Percentiles rank a stretch among this genome's conserved stretches.
phyloP scores from a whole-genome alignment of 495 filamentous ascomycete species.

The Podospora tetraspora region DNA sequence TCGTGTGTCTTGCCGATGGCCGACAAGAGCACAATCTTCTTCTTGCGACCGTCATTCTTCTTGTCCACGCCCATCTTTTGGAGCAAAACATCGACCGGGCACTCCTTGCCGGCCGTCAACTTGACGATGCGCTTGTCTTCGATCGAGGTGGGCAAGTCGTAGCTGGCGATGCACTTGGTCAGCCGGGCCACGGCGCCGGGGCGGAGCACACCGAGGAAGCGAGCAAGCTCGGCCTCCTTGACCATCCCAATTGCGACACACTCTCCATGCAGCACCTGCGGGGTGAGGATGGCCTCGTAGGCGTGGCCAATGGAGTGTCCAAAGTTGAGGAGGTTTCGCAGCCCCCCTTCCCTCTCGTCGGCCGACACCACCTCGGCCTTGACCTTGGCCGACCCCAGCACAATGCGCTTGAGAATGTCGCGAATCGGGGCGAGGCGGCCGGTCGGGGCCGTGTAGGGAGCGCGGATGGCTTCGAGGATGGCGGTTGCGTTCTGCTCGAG shows the following conservation, averaged over 20 bases:
- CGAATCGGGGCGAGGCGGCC: conserved; percentile 63
- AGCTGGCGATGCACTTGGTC: conserved; percentile 87
- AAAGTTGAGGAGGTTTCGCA: conserved; percentile 94
- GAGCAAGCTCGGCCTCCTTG: conserved; percentile 88
- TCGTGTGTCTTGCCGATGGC: conserved; percentile 86
- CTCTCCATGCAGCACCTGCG: conserved; percentile 92
- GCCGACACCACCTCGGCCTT: conserved; percentile 91
- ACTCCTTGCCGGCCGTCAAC: conserved; percentile 80
- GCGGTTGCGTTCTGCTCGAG: conserved; percentile 73
- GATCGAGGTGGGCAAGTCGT: conserved; percentile 81
- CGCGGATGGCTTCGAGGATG: conserved; percentile 66
- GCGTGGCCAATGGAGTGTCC: conserved; percentile 98
- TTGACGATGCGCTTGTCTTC: conserved; percentile 79
- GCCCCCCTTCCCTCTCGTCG: conserved; percentile 90
- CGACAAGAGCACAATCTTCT: conserved; percentile 93
- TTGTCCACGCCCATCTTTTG: conserved; percentile 96
- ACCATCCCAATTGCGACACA: conserved; percentile 97
- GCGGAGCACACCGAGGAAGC: conserved; percentile 81
- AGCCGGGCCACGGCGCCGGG: conserved; percentile 84
- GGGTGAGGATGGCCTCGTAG: conserved; percentile 90
- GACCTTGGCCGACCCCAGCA: conserved; percentile 80
- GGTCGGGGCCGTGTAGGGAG: conserved; percentile 44
- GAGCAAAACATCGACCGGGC: conserved; percentile 82
- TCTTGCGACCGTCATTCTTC: conserved; percentile 94
- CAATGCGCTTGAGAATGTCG: conserved; percentile 74